phyloP scores from a whole-genome alignment of 2,329 filamentous ascomycete genomes.

The Lecanicillium sp. region DNA sequence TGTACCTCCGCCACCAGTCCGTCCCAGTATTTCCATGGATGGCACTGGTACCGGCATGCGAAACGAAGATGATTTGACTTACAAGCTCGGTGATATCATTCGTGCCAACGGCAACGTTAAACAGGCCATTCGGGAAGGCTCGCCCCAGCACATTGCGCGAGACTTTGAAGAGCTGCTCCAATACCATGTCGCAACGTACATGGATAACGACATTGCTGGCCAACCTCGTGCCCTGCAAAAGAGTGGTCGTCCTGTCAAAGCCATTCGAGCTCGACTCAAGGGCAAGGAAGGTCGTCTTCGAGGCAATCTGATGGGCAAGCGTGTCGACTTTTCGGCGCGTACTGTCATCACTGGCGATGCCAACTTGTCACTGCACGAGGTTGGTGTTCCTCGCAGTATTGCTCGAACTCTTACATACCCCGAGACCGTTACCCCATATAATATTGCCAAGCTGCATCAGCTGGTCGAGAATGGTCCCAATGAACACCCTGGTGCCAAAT shows the following conservation, averaged over 20 bases:
- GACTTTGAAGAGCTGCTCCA: slow-evolving; percentile 91
- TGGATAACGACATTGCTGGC: slow-evolving; percentile 99
- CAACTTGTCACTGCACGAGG: slow-evolving; percentile 91
- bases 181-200: slow-evolving; percentile 97
- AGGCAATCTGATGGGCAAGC: slow-evolving; percentile 99
- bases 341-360: slow-evolving; percentile 99
- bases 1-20: slow-evolving; percentile 89
- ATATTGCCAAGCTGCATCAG: slow-evolving; percentile 84
- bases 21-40: slow-evolving; percentile 95
- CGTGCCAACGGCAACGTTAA: slow-evolving; percentile 93
- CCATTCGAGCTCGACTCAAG: slow-evolving; percentile 93
- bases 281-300: slow-evolving; percentile 97
- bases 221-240: slow-evolving; percentile 93
- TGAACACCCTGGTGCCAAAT: slow-evolving; percentile 91
- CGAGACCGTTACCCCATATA: slow-evolving; percentile 95
- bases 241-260: slow-evolving; percentile 92
- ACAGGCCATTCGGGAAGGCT: slow-evolving; percentile 83
- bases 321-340: slow-evolving; percentile 98
- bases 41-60: slow-evolving; percentile 86
- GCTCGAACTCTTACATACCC: slow-evolving; percentile 91
- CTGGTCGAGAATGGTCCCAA: slow-evolving; percentile 91
- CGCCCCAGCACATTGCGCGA: slow-evolving; percentile 79
- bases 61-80: slow-evolving; percentile 97
- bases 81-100: slow-evolving; percentile 97
- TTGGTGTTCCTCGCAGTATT: slow-evolving; percentile 91